Percentiles rank a stretch among this genome's conserved stretches.
Evolutionary conservation across 257 asterid species (phyloP).

Genomic region (Striga asiatica): DNA sequence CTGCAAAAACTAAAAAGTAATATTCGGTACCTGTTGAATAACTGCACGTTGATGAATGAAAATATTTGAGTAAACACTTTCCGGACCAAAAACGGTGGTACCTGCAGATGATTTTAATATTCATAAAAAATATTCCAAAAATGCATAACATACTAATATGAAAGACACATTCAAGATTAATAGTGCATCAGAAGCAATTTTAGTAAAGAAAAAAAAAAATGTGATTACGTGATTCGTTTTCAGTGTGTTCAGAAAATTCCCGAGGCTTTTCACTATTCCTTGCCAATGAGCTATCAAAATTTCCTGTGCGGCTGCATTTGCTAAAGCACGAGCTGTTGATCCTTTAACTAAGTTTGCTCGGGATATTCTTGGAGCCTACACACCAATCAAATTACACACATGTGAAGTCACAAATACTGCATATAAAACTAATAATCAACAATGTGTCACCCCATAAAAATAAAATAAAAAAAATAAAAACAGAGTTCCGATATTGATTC

Average conservation of each 20-base stretch:
- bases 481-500: not conserved
- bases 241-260: conserved; percentile 46
- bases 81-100: conserved; percentile 91
- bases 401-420: not conserved
- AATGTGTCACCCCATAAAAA: no score
- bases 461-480: no score
- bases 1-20: no score
- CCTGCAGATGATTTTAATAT: conserved; percentile 38
- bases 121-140: not conserved
- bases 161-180: not conserved
- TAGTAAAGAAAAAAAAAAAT: not conserved
- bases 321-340: conserved; percentile 69
- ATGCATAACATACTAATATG: conserved; percentile 7
- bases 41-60: conserved; percentile 92
- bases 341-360: conserved; percentile 77
- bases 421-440: no score
- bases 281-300: conserved; percentile 95
- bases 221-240: conserved; percentile 66
- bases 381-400: conserved; percentile 11
- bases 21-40: conserved; percentile 75
- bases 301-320: conserved; percentile 91
- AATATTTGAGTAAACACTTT: conserved; percentile 89
- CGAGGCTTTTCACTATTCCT: conserved; percentile 75
- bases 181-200: not conserved
- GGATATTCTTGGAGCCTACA: conserved; percentile 95